A percentile compares a stretch with the other conserved stretches of the same genome.
phyloP scores from a whole-genome alignment of 2,329 filamentous ascomycete genomes.

The Hymenoscyphus infarciens region DNA sequence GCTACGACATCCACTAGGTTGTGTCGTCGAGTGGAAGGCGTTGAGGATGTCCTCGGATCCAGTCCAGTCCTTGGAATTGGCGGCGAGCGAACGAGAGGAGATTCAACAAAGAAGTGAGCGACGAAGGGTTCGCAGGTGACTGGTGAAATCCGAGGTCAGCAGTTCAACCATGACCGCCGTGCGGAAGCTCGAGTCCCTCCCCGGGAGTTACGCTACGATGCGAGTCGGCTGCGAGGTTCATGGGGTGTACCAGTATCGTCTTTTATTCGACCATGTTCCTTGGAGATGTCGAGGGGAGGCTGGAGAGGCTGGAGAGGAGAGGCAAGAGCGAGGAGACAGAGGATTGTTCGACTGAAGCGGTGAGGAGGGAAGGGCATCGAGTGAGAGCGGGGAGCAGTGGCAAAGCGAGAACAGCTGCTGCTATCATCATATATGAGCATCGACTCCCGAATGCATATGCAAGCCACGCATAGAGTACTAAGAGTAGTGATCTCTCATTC shows the following conservation, averaged over 20 bases:
- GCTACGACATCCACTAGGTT: slow-evolving; percentile 4
- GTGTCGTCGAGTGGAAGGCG: neutral
- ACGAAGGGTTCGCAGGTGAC: neutral
- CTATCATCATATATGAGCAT: slow-evolving; percentile 14
- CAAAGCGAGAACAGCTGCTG: no score
- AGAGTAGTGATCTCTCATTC: neutral
- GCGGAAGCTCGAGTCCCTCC: neutral
- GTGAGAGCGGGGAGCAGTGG: neutral
- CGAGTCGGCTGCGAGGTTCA: neutral
- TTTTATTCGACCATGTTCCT: neutral
- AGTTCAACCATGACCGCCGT: neutral
- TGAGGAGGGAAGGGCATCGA: neutral
- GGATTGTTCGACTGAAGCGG: neutral
- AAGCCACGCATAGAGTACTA: slow-evolving; percentile 2
- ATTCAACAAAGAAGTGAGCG: no score
- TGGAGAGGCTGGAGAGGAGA: neutral
- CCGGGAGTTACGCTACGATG: neutral
- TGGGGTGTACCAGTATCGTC: neutral
- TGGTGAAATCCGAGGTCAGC: slow-evolving; percentile 2
- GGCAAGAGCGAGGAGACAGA: neutral
- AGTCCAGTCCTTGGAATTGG: neutral
- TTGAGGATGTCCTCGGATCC: neutral
- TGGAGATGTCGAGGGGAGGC: neutral
- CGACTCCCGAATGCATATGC: slow-evolving; percentile 6
- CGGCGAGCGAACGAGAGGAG: neutral